Evolutionary conservation across 495 filamentous ascomycete genomes (phyloP).

Genomic region (Collariella sp.): DNA sequence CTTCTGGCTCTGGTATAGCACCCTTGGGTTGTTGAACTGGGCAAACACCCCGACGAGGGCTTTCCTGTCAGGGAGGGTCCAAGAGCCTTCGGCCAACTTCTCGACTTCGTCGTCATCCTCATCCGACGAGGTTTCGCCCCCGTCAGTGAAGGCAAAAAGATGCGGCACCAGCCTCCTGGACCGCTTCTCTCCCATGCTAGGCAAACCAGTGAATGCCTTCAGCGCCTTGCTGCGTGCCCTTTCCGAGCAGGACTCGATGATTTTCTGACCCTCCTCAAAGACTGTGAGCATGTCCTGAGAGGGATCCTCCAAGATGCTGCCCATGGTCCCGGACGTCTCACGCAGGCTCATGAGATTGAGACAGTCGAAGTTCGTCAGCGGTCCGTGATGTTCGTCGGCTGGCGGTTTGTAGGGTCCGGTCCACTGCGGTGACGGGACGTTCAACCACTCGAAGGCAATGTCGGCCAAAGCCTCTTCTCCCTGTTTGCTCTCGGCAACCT

Average conservation of each 20-base stretch:
- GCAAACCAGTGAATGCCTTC: conserved; percentile 63
- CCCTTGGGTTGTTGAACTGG: conserved; percentile 74
- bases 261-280: conserved; percentile 44
- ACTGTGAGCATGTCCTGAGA: conserved; percentile 40
- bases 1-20: conserved; percentile 65
- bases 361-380: conserved; percentile 66
- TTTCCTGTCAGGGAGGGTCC: conserved; percentile 58
- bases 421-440: conserved; percentile 45
- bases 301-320: conserved; percentile 32
- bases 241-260: conserved; percentile 29
- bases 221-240: conserved; percentile 67
- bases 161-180: conserved; percentile 79
- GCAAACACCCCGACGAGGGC: conserved; percentile 74
- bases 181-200: conserved; percentile 70
- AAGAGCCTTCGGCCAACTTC: conserved; percentile 51
- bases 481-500: conserved; percentile 57
- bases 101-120: conserved; percentile 37
- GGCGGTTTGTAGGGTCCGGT: conserved; percentile 28
- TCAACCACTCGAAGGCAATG: conserved; percentile 73
- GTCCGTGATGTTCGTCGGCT: conserved; percentile 18
- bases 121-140: conserved; percentile 39
- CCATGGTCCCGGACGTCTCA: conserved; percentile 32
- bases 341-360: conserved; percentile 58
- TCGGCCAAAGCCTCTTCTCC: conserved; percentile 68
- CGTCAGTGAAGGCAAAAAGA: conserved; percentile 66